phyloP scores from a whole-genome alignment of 1,284 basidiomycete species.

The Pseudomicrostroma phylloplanum region DNA sequence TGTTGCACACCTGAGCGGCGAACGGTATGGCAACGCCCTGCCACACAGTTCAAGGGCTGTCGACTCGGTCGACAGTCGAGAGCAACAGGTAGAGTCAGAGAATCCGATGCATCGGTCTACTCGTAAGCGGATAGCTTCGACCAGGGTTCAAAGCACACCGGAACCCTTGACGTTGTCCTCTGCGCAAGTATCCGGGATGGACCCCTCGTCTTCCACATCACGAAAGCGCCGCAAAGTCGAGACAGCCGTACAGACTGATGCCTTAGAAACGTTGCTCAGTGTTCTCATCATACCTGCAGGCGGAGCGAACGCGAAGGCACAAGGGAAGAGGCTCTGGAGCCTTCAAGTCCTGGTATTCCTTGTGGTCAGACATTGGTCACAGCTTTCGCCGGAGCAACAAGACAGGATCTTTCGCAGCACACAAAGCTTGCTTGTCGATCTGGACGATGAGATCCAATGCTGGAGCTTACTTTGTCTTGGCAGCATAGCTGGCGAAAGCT shows the following conservation, averaged over 20 bases:
- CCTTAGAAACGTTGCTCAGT: conserved; percentile 45
- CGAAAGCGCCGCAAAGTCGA: background rate
- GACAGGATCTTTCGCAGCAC: conserved; percentile 59
- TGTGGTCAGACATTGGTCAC: conserved; percentile 66
- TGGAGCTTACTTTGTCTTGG: conserved; percentile 77
- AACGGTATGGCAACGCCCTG: background rate
- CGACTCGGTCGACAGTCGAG: no score
- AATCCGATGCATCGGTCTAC: no score
- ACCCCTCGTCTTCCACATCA: no score
- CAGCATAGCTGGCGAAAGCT: conserved; percentile 53
- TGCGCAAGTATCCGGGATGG: no score
- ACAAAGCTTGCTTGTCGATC: conserved; percentile 61
- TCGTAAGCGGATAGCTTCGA: background rate
- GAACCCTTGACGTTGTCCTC: background rate
- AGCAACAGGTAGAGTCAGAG: no score
- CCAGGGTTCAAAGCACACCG: background rate
- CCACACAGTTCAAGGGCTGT: background rate
- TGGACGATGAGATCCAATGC: conserved; percentile 64
- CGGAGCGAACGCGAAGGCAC: background rate
- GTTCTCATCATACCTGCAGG: conserved; percentile 46
- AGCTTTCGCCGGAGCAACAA: conserved; percentile 60
- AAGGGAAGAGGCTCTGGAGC: conserved; percentile 54
- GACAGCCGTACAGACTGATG: background rate
- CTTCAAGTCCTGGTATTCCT: conserved; percentile 79
- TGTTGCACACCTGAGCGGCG: background rate